Evolutionary conservation across 2,329 filamentous ascomycete species (phyloP).

Genomic region (Penicillium sp.): DNA sequence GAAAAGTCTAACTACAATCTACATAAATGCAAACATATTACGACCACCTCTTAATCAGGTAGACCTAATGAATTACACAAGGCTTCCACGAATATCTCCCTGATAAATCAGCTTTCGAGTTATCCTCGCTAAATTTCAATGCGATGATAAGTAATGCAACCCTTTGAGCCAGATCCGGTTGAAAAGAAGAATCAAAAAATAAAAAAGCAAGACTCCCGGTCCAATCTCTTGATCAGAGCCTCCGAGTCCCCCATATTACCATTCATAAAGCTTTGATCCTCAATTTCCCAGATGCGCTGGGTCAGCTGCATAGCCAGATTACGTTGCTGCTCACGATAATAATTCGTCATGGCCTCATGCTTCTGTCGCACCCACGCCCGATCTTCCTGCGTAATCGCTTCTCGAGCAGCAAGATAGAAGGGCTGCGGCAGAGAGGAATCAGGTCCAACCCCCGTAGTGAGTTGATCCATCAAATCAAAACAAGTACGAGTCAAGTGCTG

Average conservation of each 20-base stretch:
- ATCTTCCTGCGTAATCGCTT: constrained; percentile 19
- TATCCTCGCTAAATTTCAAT: too few species aligned
- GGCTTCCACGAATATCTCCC: too few species aligned
- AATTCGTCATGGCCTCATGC: constrained; percentile 27
- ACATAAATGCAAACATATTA: too few species aligned
- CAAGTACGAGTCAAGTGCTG: constrained; percentile 25
- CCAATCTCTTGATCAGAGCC: constrained; percentile 15
- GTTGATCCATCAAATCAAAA: constrained; percentile 24
- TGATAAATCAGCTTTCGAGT: too few species aligned
- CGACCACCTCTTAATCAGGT: too few species aligned
- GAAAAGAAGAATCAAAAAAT: constrained; percentile 15
- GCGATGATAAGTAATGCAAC: too few species aligned
- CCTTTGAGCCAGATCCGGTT: too few species aligned
- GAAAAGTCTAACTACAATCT: too few species aligned
- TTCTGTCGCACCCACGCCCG: constrained; percentile 24
- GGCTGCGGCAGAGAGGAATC: constrained; percentile 27
- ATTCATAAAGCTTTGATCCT: constrained; percentile 7
- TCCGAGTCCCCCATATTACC: constrained; percentile 10
- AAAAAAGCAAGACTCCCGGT: constrained; percentile 22
- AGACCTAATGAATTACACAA: too few species aligned
- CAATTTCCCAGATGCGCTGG: constrained; percentile 24
- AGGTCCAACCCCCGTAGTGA: constrained; percentile 25
- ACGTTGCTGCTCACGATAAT: constrained; percentile 26
- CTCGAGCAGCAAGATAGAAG: constrained; percentile 25
- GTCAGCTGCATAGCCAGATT: constrained; percentile 26